Conservation (phyloP, 371 early-diverging fungal genomes). For the Mortierella sp. region DNA sequence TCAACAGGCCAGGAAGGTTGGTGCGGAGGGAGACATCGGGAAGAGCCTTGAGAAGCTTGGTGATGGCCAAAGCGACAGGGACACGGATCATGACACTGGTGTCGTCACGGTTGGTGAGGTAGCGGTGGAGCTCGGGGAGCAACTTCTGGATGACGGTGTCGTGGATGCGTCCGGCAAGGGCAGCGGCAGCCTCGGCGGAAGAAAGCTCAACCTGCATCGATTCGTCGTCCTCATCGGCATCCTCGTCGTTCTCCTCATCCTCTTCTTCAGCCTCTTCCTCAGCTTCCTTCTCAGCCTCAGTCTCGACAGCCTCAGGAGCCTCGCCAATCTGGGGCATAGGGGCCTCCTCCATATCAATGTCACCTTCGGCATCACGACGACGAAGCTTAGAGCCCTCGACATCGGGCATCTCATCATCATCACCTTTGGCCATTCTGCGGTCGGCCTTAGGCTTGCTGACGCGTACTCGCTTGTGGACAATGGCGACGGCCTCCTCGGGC, state of each 20-base stretch:
- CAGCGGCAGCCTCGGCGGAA: slow-evolving; percentile 39
- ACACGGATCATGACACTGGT: slow-evolving; percentile 84
- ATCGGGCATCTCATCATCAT: slow-evolving; percentile 36
- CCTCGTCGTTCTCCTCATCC: slow-evolving; percentile 59
- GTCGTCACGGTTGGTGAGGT: slow-evolving; percentile 78
- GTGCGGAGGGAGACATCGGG: slow-evolving; percentile 81
- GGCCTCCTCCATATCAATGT: slow-evolving; percentile 62
- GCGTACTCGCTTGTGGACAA: slow-evolving; percentile 37
- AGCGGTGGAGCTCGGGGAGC: slow-evolving; percentile 84
- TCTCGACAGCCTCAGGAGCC: slow-evolving; percentile 48
- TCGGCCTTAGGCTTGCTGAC: slow-evolving; percentile 26
- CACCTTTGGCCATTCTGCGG: slow-evolving; percentile 24
- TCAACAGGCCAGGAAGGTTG: slow-evolving; percentile 89
- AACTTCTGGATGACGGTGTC: slow-evolving; percentile 76
- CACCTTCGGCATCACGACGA: slow-evolving; percentile 51
- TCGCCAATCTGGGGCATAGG: slow-evolving; percentile 34
- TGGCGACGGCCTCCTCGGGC: slow-evolving; percentile 40
- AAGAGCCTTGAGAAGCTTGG: slow-evolving; percentile 82
- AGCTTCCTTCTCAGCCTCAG: slow-evolving; percentile 40
- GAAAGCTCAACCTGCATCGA: slow-evolving; percentile 48
- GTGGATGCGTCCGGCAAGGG: slow-evolving; percentile 73
- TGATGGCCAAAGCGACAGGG: slow-evolving; percentile 90
- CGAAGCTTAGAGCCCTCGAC: slow-evolving; percentile 54
- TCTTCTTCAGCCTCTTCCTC: slow-evolving; percentile 52
- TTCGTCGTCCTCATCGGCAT: slow-evolving; percentile 38